phyloP scores from a whole-genome alignment of 1,139 yeast genomes.

The Petasospora rhodanensis region DNA sequence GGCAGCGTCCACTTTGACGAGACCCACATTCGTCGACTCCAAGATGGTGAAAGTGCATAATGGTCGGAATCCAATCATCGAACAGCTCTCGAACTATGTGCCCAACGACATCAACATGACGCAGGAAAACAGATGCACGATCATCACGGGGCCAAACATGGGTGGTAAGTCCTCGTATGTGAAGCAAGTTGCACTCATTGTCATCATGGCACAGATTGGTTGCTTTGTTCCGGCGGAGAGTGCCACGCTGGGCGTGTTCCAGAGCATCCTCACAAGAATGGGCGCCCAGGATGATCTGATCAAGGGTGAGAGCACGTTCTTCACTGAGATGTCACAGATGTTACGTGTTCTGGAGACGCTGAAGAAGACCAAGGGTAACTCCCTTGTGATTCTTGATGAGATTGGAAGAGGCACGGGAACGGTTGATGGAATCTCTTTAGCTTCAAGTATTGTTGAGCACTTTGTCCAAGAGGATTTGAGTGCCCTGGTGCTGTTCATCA shows the following conservation, averaged over 20 bases:
- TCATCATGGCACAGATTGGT: conserved; percentile 48
- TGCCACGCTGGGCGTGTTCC: conserved; percentile 38
- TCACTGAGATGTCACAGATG: conserved; percentile 46
- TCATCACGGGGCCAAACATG: conserved; percentile 63
- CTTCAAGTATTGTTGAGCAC: conserved; percentile 68
- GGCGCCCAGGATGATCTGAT: conserved; percentile 40
- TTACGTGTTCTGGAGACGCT: conserved; percentile 34
- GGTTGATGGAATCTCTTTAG: conserved; percentile 83
- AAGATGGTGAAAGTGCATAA: conserved; percentile 43
- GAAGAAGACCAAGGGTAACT: conserved; percentile 23
- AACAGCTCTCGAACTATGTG: conserved; percentile 52
- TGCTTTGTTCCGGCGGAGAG: conserved; percentile 46
- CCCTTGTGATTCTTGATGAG: conserved; percentile 46
- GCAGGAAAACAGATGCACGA: conserved; percentile 45
- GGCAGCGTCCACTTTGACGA: conserved; percentile 43
- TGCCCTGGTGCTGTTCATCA: conserved; percentile 71
- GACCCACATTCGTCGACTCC: conserved; percentile 53
- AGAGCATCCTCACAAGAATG: conserved; percentile 40
- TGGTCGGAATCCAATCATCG: conserved; percentile 81
- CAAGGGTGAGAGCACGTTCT: conserved; percentile 43
- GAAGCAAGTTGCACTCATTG: conserved; percentile 41
- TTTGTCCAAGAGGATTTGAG: conserved; percentile 38
- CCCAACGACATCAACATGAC: conserved; percentile 62
- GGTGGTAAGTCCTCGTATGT: conserved; percentile 52
- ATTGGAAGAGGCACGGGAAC: conserved; percentile 74